phyloP scores from a whole-genome alignment of 805 yeast genomes.

The Dipodascus albidus region DNA sequence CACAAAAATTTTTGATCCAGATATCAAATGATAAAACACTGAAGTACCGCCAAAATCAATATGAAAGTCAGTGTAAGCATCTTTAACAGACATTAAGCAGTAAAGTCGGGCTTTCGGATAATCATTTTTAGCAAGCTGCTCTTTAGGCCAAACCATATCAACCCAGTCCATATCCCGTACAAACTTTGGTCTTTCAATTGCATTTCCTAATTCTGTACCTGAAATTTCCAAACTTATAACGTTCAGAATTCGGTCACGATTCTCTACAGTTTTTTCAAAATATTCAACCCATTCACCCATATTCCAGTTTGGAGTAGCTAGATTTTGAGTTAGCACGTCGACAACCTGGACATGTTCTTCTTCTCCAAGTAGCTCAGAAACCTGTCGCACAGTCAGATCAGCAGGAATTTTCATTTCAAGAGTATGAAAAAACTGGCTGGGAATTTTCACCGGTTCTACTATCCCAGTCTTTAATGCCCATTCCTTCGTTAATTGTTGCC shows the following conservation, averaged over 20 bases:
- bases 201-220: constrained; percentile 36
- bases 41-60: constrained; percentile 89
- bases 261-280: constrained; percentile 33
- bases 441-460: constrained; percentile 36
- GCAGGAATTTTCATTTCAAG: constrained; percentile 48
- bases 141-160: constrained; percentile 47
- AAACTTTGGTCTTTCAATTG: constrained; percentile 50
- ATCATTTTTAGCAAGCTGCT: constrained; percentile 7
- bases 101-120: constrained; percentile 45
- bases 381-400: constrained; percentile 40
- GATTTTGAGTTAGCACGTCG: constrained; percentile 77
- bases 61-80: constrained; percentile 83
- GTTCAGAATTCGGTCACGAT: constrained; percentile 58
- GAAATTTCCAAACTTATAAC: constrained; percentile 78
- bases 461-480: constrained; percentile 28
- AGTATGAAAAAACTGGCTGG: constrained; percentile 20
- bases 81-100: constrained; percentile 73
- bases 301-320: constrained; percentile 43
- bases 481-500: constrained; percentile 28
- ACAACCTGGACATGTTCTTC: constrained; percentile 64
- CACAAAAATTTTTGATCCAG: constrained; percentile 65
- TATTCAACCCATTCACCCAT: constrained; percentile 67
- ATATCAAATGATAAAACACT: constrained; percentile 72
- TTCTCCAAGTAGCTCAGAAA: constrained; percentile 50
- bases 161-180: constrained; percentile 62